A percentile compares a stretch with the other conserved stretches of the same genome.
phyloP scores from a whole-genome alignment of 139 green algal species.

The Coelastrella sp. region DNA sequence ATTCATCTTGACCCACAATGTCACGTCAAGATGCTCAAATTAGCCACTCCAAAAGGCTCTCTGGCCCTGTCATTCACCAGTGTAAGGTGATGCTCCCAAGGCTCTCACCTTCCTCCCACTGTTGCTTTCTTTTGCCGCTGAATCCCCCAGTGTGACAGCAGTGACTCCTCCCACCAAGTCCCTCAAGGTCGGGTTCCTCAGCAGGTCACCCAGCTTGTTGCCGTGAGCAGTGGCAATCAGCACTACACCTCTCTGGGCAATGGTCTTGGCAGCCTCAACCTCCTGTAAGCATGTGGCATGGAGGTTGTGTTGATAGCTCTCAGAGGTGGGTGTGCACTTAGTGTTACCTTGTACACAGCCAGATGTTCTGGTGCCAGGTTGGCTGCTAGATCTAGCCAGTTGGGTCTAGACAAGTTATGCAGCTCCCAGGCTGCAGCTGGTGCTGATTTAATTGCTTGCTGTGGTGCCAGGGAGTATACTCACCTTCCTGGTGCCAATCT shows the following conservation, averaged over 20 bases:
- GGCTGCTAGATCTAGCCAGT: too few relatives aligned
- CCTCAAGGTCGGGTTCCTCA: constrained; percentile 83
- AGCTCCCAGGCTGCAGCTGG: too few relatives aligned
- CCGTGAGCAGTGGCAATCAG: constrained; percentile 95
- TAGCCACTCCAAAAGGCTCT: background rate
- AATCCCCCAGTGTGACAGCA: constrained; percentile 72
- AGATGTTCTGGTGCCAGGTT: too few relatives aligned
- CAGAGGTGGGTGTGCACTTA: too few relatives aligned
- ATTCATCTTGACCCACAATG: too few relatives aligned
- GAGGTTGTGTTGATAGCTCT: too few relatives aligned
- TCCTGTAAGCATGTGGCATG: too few relatives aligned
- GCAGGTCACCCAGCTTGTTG: constrained; percentile 36
- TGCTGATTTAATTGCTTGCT: too few relatives aligned
- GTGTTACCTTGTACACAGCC: too few relatives aligned
- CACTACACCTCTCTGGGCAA: constrained; percentile 91
- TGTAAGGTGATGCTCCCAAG: background rate
- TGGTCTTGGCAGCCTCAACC: constrained; percentile 85
- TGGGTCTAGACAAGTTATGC: too few relatives aligned
- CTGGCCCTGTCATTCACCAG: background rate
- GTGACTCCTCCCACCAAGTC: constrained; percentile 85
- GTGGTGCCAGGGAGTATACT: too few relatives aligned
- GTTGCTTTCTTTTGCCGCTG: background rate
- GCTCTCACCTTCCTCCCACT: constrained; percentile 29
- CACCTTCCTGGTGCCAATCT: constrained; percentile 54
- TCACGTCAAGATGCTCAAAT: background rate